Conservation (phyloP, 345 rosid species). For the Aquilaria sinensis region DNA sequence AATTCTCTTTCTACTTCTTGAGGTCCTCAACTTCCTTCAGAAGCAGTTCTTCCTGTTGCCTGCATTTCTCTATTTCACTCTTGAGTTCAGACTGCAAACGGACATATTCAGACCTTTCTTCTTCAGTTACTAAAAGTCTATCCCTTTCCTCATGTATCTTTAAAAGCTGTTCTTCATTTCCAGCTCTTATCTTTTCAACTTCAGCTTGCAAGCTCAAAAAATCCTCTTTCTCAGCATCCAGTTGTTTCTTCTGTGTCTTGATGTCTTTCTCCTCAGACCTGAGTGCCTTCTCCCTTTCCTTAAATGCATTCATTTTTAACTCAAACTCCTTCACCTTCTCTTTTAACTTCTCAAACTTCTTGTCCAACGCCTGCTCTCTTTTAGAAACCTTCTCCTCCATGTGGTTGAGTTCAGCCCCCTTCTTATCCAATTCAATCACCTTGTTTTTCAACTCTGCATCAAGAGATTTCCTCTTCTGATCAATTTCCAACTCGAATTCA, state of each 20-base stretch:
- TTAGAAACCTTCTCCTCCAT: constrained; percentile 74
- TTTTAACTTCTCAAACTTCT: constrained; percentile 59
- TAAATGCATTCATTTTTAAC: constrained; percentile 45
- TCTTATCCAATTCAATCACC: constrained; percentile 65
- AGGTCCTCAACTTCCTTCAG: constrained; percentile 83
- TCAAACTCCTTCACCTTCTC: constrained; percentile 75
- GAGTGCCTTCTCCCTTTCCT: constrained; percentile 66
- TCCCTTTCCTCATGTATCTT: constrained; percentile 59
- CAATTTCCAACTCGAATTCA: constrained; percentile 77
- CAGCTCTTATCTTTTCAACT: constrained; percentile 57
- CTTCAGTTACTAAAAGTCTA: constrained; percentile 57
- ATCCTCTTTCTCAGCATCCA: constrained; percentile 48
- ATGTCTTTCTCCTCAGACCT: constrained; percentile 56
- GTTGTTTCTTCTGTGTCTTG: constrained; percentile 46
- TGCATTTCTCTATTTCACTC: constrained; percentile 65
- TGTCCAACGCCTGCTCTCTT: constrained; percentile 72
- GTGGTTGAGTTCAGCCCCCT: constrained; percentile 80
- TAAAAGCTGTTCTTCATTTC: constrained; percentile 56
- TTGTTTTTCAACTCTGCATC: constrained; percentile 68
- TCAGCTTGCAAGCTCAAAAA: constrained; percentile 48
- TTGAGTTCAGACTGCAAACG: constrained; percentile 77
- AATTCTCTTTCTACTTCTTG: constrained; percentile 71
- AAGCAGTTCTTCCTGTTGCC: constrained; percentile 68
- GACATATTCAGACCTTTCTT: constrained; percentile 66
- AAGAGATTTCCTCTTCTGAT: constrained; percentile 62